Percentiles rank a stretch among this genome's conserved stretches.
Conservation (phyloP, 2,329 filamentous ascomycete genomes). For the Trichophyton benhamiae region DNA sequence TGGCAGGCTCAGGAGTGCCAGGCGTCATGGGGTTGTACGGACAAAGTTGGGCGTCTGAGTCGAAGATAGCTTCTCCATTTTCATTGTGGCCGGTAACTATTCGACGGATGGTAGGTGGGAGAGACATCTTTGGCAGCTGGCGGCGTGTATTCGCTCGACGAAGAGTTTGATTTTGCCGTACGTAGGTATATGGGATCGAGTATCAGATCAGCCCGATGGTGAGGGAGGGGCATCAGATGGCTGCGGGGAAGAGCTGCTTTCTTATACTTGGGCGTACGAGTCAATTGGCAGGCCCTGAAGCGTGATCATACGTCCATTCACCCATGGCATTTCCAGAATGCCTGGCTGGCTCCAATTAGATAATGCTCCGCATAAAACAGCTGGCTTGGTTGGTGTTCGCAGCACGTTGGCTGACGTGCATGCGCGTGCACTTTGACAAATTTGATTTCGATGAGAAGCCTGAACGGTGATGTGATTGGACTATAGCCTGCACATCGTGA, state of each 20-base stretch:
- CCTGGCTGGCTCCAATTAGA: background rate
- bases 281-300: background rate
- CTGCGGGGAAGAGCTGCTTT: background rate
- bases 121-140: background rate
- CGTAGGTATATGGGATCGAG: background rate
- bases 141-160: background rate
- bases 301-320: background rate
- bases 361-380: background rate
- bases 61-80: slow-evolving; percentile 19
- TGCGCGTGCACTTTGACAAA: background rate
- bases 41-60: slow-evolving; percentile 17
- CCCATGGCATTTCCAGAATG: background rate
- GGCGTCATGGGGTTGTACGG: slow-evolving; percentile 15
- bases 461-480: background rate
- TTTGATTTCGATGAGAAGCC: too few species aligned
- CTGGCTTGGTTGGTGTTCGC: background rate
- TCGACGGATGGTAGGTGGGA: slow-evolving; percentile 14
- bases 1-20: slow-evolving; percentile 8
- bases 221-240: background rate
- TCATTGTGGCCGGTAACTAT: slow-evolving; percentile 19
- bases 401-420: background rate
- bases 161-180: background rate
- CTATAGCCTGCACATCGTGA: background rate
- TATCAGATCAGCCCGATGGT: background rate
- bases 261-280: background rate